Evolutionary conservation across 176 grass and related monocot species (phyloP).

Genomic region (Metroxylon sagu): DNA sequence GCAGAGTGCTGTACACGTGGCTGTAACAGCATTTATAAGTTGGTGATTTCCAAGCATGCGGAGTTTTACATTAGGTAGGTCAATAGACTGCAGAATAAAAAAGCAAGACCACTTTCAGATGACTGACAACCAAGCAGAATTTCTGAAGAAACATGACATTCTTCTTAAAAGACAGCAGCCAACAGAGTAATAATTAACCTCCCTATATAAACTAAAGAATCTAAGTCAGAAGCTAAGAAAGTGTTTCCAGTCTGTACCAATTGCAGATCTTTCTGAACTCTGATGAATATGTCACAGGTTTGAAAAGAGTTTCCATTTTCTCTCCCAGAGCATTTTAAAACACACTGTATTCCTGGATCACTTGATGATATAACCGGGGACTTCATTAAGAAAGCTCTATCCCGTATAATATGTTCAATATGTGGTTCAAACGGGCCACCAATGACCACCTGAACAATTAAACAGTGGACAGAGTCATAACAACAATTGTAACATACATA

Average conservation of each 20-base stretch:
- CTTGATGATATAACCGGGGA: conserved; percentile 62
- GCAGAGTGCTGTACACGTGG: conserved; percentile 53
- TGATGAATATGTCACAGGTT: conserved; percentile 48
- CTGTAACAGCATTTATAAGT: conserved; percentile 62
- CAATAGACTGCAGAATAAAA: conserved; percentile 36
- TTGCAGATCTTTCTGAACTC: conserved; percentile 35
- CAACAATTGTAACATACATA: no score
- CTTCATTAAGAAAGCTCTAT: conserved; percentile 53
- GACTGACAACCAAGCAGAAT: no score
- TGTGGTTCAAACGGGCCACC: conserved; percentile 47
- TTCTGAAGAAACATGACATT: no score
- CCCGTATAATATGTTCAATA: conserved; percentile 55
- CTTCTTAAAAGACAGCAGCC: no score
- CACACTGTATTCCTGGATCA: conserved; percentile 36
- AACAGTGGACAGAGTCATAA: neutral
- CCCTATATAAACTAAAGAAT: no score
- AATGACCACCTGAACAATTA: conserved; percentile 76
- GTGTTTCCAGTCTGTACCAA: conserved; percentile 32
- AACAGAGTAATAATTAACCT: no score
- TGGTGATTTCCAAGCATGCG: conserved; percentile 68
- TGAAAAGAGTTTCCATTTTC: conserved; percentile 50
- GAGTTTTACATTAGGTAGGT: conserved; percentile 51
- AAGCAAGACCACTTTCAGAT: no score
- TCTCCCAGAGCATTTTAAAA: conserved; percentile 44
- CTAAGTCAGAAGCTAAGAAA: neutral